Conservation (phyloP, 208 protist species). For the Naegleria fowleri region DNA sequence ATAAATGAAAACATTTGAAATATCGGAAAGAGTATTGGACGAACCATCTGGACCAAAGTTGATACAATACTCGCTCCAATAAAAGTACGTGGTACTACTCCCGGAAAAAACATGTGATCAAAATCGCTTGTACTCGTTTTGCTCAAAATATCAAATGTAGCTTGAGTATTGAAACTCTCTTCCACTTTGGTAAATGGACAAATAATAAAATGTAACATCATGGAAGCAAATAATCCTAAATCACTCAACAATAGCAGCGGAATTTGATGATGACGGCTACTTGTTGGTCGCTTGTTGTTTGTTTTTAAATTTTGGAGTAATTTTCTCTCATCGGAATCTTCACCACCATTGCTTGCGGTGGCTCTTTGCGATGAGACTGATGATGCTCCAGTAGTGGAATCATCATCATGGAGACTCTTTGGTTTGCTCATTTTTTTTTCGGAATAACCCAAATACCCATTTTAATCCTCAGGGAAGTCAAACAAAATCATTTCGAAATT, state of each 20-base stretch:
- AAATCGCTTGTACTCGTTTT: constrained; percentile 48
- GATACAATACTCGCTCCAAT: constrained; percentile 61
- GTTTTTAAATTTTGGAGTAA: too few species aligned
- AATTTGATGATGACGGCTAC: too few species aligned
- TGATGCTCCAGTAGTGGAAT: too few species aligned
- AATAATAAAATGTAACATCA: constrained; percentile 38
- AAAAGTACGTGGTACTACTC: constrained; percentile 84
- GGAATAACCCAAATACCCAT: too few species aligned
- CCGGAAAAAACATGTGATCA: constrained; percentile 79
- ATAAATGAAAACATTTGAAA: neutral
- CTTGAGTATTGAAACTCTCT: constrained; percentile 89
- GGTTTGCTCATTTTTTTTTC: too few species aligned
- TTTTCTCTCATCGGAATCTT: too few species aligned
- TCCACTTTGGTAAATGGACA: constrained; percentile 82
- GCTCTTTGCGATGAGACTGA: too few species aligned
- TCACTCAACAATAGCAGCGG: neutral
- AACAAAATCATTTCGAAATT: too few species aligned
- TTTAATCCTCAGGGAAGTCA: too few species aligned
- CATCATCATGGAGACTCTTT: too few species aligned
- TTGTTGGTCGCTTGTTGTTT: too few species aligned
- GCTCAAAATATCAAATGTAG: constrained; percentile 80
- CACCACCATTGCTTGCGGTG: too few species aligned
- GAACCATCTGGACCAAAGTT: neutral
- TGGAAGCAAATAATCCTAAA: neutral
- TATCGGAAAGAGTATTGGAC: constrained; percentile 27